Evolutionary conservation across 2,329 filamentous ascomycete genomes (phyloP), one percentile per base, ranked within the genome.

Genomic region (Aspergillus fijiensis): DNA sequence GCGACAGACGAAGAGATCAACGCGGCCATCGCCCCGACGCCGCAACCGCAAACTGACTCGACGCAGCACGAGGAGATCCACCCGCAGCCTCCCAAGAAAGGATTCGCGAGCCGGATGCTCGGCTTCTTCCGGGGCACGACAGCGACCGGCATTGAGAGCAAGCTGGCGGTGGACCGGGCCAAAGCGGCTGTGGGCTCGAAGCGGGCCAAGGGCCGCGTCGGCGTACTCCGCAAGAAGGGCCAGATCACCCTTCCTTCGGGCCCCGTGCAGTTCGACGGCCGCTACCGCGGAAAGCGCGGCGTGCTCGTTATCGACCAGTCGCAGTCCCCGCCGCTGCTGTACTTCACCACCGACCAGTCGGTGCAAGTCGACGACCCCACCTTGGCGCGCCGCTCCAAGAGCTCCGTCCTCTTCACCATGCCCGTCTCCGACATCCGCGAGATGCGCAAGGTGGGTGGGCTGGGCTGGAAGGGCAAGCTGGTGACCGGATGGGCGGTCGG

Each of bases 381-480:
- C 21, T 65, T 86, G 4, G 83, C 87, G 27, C 71, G 62, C 25
- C 73, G 75, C 48, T 80, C 83, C 60, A 80, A 84, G 47, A 66
- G 82, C 25, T 77, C 83, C 59, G 86, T 89, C 0, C 74, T 85
- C 0, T 96, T 90, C 85, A 87, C 84, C 5, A 80, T 95, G 0
- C 82, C 89, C 0, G 83, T 95, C 3, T 82, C 82, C 0, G 89
- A 94, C 16, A 88, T 96, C 50, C 78, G 74, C 54, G 90, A 93
- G 73, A 70, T 96, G 56, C 89, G 87, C 73, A 96, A 96, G 76
- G 79, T 93, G 1, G 91, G 91, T 4, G 91, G 91, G 0, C 80
- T 93, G 39, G 90, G 91, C 0, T 96, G 91, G 91, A 96, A 95
- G 76, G 87, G 87, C 1, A 94, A 92, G 78, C 77, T 95, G 53